These are phyloP conservation scores for Fusarium aywerte DNA, from an alignment of 2,329 filamentous ascomycete genomes.

Conservation along the genomic window DNA sequence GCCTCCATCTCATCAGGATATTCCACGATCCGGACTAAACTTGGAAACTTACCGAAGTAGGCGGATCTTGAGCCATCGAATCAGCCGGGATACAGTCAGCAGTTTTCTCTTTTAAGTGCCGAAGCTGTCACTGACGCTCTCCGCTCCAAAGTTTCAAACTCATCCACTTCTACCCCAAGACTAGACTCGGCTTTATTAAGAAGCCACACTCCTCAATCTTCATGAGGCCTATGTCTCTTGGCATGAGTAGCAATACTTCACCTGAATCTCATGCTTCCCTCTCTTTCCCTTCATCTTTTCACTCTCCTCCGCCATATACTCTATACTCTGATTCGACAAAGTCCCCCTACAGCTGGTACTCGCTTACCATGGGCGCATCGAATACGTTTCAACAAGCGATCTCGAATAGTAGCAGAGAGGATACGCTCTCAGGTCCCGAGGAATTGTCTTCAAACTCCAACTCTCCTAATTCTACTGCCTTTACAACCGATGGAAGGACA, in stretches of 20 bases:
- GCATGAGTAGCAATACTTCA: conserved; percentile 18
- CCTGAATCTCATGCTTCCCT: conserved; percentile 18
- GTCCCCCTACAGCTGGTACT: conserved; percentile 32
- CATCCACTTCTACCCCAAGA: conserved; percentile 8
- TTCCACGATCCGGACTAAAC: neutral
- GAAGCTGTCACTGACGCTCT: conserved; percentile 7
- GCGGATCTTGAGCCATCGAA: conserved; percentile 8
- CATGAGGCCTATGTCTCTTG: conserved; percentile 25
- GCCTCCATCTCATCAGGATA: neutral
- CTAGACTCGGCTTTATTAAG: neutral
- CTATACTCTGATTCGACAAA: conserved; percentile 30
- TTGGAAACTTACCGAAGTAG: neutral
- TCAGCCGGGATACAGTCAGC: conserved; percentile 25
- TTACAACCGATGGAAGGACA: conserved; percentile 20
- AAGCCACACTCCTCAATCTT: conserved; percentile 2
- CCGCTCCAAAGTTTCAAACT: neutral
- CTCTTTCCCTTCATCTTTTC: conserved; percentile 15
- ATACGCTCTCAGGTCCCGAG: conserved; percentile 26
- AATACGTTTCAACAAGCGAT: conserved; percentile 15
- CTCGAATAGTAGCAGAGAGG: conserved; percentile 22
- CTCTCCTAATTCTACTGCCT: conserved; percentile 41
- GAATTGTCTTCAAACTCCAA: conserved; percentile 39
- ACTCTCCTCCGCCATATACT: conserved; percentile 33
- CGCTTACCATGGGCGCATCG: conserved; percentile 23
- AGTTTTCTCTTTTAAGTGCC: conserved; percentile 13